These are phyloP conservation scores for Debaryomyces sp. DNA, from an alignment of 1,139 yeast species.

Conservation along the genomic window DNA sequence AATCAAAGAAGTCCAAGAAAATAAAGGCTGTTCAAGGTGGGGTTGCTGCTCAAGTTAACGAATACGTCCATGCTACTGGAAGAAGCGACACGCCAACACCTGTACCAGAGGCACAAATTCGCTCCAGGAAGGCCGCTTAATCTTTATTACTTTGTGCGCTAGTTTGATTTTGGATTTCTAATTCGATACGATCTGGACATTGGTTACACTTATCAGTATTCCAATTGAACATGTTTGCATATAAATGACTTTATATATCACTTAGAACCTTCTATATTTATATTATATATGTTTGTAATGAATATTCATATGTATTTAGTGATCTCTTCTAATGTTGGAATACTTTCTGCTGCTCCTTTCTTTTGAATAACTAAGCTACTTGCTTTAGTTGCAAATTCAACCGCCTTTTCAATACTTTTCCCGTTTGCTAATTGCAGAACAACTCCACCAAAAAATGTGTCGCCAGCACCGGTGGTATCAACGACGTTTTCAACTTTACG, in stretches of 20 bases:
- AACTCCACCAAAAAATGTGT: constrained; percentile 87
- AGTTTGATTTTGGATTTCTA: not conserved
- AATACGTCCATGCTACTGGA: constrained; percentile 59
- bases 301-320: constrained; percentile 1
- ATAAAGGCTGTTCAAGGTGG: constrained; percentile 78
- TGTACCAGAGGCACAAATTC: constrained; percentile 25
- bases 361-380: constrained; percentile 79
- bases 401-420: constrained; percentile 45
- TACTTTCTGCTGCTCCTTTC: constrained; percentile 88
- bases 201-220: not conserved
- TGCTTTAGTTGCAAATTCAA: constrained; percentile 74
- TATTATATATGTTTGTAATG: not conserved
- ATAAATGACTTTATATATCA: not conserved
- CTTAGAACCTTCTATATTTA: not conserved
- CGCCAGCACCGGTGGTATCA: constrained; percentile 98
- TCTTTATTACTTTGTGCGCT: not conserved
- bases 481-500: constrained; percentile 52
- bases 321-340: constrained; percentile 51
- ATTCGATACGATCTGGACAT: not conserved
- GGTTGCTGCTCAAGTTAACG: constrained; percentile 69
- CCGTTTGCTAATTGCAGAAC: constrained; percentile 60
- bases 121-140: constrained; percentile 36
- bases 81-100: constrained; percentile 38
- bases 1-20: constrained; percentile 52
- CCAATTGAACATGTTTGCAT: not conserved